Percentiles rank a stretch among this genome's conserved stretches.
Conservation (phyloP, 2,329 filamentous ascomycete genomes). For the Didymella arachidicola region DNA sequence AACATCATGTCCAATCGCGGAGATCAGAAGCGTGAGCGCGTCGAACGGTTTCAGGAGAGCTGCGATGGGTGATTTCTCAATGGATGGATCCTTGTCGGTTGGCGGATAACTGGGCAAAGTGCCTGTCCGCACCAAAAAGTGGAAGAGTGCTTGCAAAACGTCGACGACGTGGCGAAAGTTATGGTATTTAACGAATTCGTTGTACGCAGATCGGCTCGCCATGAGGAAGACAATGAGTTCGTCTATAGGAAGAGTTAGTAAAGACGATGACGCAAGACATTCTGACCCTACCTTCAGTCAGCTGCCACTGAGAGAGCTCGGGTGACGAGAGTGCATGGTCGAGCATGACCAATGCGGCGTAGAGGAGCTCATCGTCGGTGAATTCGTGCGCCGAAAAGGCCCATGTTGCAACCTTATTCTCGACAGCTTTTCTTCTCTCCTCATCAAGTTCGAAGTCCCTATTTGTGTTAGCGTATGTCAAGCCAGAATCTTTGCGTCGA, state of each 20-base stretch:
- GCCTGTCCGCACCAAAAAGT: conserved; percentile 83
- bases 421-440: conserved; percentile 71
- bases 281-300: conserved; percentile 70
- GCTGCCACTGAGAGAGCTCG: conserved; percentile 80
- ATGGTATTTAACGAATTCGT: conserved; percentile 94
- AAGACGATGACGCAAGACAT: not conserved
- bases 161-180: conserved; percentile 98
- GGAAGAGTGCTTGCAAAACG: conserved; percentile 91
- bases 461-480: conserved; percentile 25
- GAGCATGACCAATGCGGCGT: conserved; percentile 86
- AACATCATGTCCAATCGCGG: conserved; percentile 97
- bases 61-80: conserved; percentile 69
- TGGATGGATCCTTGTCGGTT: conserved; percentile 40
- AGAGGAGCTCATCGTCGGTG: conserved; percentile 86
- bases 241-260: conserved; percentile 59
- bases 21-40: conserved; percentile 85
- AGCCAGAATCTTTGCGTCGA: not conserved
- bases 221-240: conserved; percentile 86
- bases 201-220: conserved; percentile 92
- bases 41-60: conserved; percentile 84
- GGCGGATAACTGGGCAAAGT: conserved; percentile 72
- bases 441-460: conserved; percentile 72
- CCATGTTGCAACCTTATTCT: conserved; percentile 78
- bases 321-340: conserved; percentile 85
- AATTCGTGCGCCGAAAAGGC: conserved; percentile 89